Evolutionary conservation across 2,329 filamentous ascomycete genomes (phyloP), one percentile per base, ranked within the genome.

Genomic region (Trichoderma hamatum): DNA sequence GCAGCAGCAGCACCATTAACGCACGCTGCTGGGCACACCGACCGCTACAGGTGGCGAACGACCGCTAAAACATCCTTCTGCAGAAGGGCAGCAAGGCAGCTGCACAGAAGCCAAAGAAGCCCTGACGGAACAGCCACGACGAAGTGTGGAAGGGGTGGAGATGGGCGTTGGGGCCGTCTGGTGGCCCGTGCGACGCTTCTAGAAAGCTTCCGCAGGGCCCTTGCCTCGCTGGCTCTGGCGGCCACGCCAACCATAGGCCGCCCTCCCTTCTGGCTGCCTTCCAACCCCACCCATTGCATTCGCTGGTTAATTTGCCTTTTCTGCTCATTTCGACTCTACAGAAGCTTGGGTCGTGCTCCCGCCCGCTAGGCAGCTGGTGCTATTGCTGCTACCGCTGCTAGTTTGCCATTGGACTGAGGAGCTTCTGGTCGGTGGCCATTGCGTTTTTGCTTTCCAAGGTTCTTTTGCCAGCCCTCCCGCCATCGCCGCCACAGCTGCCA

Each of bases 141-240:
- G 34, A 43, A 30, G 39, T 13, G 54, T 49, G 52, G 52, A 67
- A 58, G 54, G 16, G 63, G 63, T 58, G 39, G 54, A 63, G 66
- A 55, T 61, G 58, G 39, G 51, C 49, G 56, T 26, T 68, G 58
- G 66, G 68, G 66, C 56, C 71, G n/a, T 51, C 36, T 13, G 21
- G 68, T 70, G 71, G 71, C 39, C 69, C 69, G 71, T 72, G 71
- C 71, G 68, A 46, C 59, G 69, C 68, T 73, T 73, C 72, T 73
- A 73, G 72, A 73, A 70, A 70, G 64, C 67, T 69, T 69, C 67
- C 60, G 36, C 56, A 67, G 54, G 55, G 32, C 54, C 55, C 64
- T 67, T 59, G 52, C 55, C 64, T 51, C 30, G 11, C 55, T 58
- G 32, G 28, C 28, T 36, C 55, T 43, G 16, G 39, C 16, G 39